Evolutionary conservation across 1,284 basidiomycete genomes (phyloP).

Genomic region (Austroboletus novae-zelandiae): DNA sequence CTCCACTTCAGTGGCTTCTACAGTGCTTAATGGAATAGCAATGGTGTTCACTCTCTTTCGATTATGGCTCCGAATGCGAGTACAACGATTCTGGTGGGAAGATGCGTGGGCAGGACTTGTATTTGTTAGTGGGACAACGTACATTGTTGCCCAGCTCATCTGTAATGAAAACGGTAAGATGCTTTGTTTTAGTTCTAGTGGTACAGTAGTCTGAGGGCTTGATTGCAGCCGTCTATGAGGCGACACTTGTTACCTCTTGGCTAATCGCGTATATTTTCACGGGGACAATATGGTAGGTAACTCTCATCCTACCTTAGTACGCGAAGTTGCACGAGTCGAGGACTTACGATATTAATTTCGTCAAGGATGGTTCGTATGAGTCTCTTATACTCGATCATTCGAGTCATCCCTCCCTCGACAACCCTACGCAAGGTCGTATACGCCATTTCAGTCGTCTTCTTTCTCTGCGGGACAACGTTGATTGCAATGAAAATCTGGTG

Average conservation of each 20-base stretch:
- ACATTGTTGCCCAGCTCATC: neutral
- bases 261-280: neutral
- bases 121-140: neutral
- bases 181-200: neutral
- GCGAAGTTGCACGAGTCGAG: neutral
- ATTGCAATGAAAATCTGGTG: neutral
- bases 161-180: neutral
- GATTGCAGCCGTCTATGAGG: neutral
- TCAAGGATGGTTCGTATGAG: constrained; percentile 5
- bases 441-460: neutral
- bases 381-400: neutral
- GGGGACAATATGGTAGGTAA: no score
- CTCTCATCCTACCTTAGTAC: neutral
- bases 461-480: neutral
- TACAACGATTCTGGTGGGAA: constrained; percentile 5
- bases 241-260: neutral
- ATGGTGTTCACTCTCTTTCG: neutral
- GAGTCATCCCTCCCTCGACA: neutral
- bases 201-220: no score
- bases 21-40: neutral
- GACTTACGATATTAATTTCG: no score
- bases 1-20: neutral
- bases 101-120: constrained; percentile 2
- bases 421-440: neutral
- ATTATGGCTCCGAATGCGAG: neutral